Evolutionary conservation across 441 rosid genomes (phyloP).

Genomic region (Erysimum cheiri): DNA sequence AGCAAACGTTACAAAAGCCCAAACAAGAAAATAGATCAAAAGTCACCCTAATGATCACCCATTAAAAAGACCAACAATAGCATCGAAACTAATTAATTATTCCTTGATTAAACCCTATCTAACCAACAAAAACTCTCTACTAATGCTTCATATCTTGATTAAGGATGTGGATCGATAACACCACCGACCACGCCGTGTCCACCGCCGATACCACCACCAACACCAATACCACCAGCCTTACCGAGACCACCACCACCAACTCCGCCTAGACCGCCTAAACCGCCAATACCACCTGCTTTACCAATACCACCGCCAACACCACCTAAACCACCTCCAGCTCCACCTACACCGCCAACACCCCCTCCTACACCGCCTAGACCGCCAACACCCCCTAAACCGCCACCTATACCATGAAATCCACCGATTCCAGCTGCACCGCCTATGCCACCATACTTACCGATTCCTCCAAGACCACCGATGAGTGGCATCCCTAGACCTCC

Average conservation of each 20-base stretch:
- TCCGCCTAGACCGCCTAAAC: slow-evolving; percentile 40
- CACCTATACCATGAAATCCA: slow-evolving; percentile 39
- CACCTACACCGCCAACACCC: slow-evolving; percentile 39
- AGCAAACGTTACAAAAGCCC: slow-evolving; percentile 21
- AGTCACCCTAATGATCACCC: slow-evolving; percentile 18
- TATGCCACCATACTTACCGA: slow-evolving; percentile 64
- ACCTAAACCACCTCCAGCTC: slow-evolving; percentile 33
- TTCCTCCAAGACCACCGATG: slow-evolving; percentile 67
- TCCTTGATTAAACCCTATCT: slow-evolving; percentile 20
- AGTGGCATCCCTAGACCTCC: slow-evolving; percentile 58
- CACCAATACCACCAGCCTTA: slow-evolving; percentile 37
- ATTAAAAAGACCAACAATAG: slow-evolving; percentile 17
- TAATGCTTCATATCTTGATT: background rate
- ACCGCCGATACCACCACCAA: slow-evolving; percentile 37
- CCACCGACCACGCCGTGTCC: slow-evolving; percentile 42
- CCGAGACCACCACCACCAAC: slow-evolving; percentile 42
- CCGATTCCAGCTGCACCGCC: slow-evolving; percentile 57
- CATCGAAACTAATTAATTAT: slow-evolving; percentile 31
- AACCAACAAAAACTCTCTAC: slow-evolving; percentile 18
- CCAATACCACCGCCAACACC: slow-evolving; percentile 47
- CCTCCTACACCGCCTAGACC: slow-evolving; percentile 44
- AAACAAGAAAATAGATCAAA: slow-evolving; percentile 29
- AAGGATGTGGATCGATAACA: slow-evolving; percentile 44
- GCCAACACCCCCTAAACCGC: slow-evolving; percentile 29
- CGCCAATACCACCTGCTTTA: slow-evolving; percentile 44